phyloP scores from a whole-genome alignment of 306 rosid species.

The Rosa multiflora region DNA sequence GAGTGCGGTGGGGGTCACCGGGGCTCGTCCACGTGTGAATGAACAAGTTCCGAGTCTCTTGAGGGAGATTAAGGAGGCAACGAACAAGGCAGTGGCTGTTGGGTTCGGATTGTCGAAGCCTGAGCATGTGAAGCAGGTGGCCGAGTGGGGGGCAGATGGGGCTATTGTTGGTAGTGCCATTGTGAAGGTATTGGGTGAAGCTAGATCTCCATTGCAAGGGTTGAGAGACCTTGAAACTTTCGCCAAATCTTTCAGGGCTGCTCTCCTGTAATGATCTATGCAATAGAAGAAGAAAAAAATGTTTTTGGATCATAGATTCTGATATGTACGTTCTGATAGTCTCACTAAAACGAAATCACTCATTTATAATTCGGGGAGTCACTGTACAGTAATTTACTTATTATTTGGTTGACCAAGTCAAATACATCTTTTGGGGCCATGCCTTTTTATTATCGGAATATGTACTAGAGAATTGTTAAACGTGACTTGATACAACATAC shows the following conservation, averaged over 20 bases:
- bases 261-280: conserved; percentile 38
- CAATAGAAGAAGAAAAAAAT: too few species aligned
- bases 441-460: too few species aligned
- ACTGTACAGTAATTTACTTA: too few species aligned
- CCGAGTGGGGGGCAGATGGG: conserved; percentile 91
- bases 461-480: too few species aligned
- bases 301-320: too few species aligned
- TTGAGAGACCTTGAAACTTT: conserved; percentile 61
- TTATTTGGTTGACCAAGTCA: too few species aligned
- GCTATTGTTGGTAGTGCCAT: conserved; percentile 90
- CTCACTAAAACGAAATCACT: too few species aligned
- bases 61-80: conserved; percentile 63
- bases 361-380: too few species aligned
- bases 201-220: conserved; percentile 70
- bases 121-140: conserved; percentile 82
- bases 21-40: conserved; percentile 73
- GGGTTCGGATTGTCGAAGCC: conserved; percentile 90
- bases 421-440: too few species aligned
- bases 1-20: conserved; percentile 81
- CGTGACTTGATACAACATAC: too few species aligned
- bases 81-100: conserved; percentile 80
- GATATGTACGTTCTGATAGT: too few species aligned
- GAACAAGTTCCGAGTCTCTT: conserved; percentile 55
- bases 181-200: conserved; percentile 78
- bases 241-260: conserved; percentile 53